Evolutionary conservation across 1,284 basidiomycete genomes (phyloP), one percentile per base, ranked within the genome.

Genomic region (Leccinum solheimii): DNA sequence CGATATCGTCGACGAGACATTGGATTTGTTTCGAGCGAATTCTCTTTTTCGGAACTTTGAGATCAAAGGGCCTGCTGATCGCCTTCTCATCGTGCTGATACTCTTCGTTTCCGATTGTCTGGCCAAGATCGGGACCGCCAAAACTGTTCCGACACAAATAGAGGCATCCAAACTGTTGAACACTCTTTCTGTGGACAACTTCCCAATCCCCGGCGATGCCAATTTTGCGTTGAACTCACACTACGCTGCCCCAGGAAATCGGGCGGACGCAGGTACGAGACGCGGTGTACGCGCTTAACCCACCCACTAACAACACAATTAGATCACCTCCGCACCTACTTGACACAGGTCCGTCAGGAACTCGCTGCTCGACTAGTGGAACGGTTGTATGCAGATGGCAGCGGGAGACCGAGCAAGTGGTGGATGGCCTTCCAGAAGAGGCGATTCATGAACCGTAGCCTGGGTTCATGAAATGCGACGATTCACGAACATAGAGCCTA

Each of bases 361-460:
- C 82, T 96, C 26, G 92, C 94, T 16, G 81, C 86, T 13, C 86
- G 97, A 49, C 78, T 99, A 58, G 85, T 95, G 36, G 95, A 97
- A 70, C 85, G 88, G 61, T 81, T 99, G 48, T 99, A 98, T 76
- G 86, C 89, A 69, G 83, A 96, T 79, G 85, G 91, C 55, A 87
- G 89, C 4, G 88, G 90, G 61, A 94, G 91, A 74, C 95, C 97
- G 1, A 97, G 92, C 83, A 99, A 99, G 78, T 99, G 97, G 97
- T 99, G 97, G 97, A 95, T 99, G 91, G 91, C 94, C 40, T 99
- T 99, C 86, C 96, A 96, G 79, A 98, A 97, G 84, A 86, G 95
- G 73, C 86, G 91, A 50, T 95, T 95, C 85, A 95, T 95, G 92
- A 92, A 93, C 80, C 90, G 93, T 74, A 92, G 90, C 74, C 76